Conservation (phyloP, 1,139 yeast species). For the Saccharomyces uvarum region DNA sequence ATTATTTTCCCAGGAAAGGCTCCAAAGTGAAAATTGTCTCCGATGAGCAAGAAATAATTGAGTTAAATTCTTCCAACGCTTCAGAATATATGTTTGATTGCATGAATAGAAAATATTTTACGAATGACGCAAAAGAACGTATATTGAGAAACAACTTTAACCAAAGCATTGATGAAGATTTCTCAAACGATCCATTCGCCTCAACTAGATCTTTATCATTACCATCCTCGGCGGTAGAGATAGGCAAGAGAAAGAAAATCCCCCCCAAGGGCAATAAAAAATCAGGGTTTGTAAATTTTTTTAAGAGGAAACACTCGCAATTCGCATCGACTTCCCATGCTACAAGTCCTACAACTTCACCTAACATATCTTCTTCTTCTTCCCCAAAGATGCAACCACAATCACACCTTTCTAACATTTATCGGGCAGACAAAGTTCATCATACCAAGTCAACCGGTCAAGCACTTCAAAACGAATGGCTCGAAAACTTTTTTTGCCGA, state of each 20-base stretch:
- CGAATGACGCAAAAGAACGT: slow-evolving; percentile 5
- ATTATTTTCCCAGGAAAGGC: slow-evolving; percentile 1
- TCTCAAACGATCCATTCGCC: background rate
- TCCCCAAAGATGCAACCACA: background rate
- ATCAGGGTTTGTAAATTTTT: slow-evolving; percentile 17
- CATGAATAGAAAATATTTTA: slow-evolving; percentile 17
- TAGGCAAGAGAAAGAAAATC: slow-evolving; percentile 4
- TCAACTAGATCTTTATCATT: background rate
- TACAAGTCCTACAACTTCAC: background rate
- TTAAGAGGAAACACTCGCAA: slow-evolving; percentile 14
- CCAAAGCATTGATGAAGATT: slow-evolving; percentile 4
- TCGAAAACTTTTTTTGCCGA: slow-evolving; percentile 18
- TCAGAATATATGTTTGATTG: slow-evolving; percentile 18
- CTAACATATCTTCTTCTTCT: background rate
- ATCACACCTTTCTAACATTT: background rate
- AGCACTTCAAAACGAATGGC: slow-evolving; percentile 11
- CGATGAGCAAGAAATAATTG: slow-evolving; percentile 11
- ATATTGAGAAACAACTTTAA: slow-evolving; percentile 1
- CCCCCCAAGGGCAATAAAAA: slow-evolving; percentile 8
- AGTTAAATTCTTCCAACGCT: slow-evolving; percentile 13
- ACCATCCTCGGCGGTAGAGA: background rate
- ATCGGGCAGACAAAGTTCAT: background rate
- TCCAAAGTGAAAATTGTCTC: slow-evolving; percentile 12
- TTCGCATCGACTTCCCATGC: background rate
- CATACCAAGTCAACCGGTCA: background rate